Base-by-base conservation (phyloP, 2,329 filamentous ascomycete genomes). In the Aureobasidium sp. region DNA sequence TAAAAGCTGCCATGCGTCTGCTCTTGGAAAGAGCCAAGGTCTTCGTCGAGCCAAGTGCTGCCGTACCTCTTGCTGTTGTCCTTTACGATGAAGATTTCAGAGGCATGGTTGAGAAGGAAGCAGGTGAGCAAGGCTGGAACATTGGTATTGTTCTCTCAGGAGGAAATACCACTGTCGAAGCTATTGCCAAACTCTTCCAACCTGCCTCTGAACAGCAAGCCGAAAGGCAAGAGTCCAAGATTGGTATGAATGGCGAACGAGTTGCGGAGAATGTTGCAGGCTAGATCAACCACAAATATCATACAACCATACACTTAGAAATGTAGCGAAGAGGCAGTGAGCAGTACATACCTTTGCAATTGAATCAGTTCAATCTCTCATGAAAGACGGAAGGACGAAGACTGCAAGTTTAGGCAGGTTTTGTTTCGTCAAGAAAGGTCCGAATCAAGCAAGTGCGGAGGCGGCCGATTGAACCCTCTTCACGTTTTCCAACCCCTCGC, bases 1-100 rank as follows among this genome's bases (percentile, higher is more conserved):
- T 97, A 72, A 81, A 82, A 69, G 81, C 78, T 27, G 88, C 92
- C 13, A 82, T 96, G 82, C 77, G 82, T 64, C 74, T 97, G 64
- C 87, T 96, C 37, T 77, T 92, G 64, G 93, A 97, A 82, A 78
- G 92, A 62, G 85, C 94, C 81, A 97, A 97, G 83, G 77, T 96
- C 50, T 85, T 97, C 27, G 85, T 97, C 13, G 93, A 97, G 79
- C 93, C 93, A 27, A 92, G 88, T 74, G 85, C 89, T 0, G 91
- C 87, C 2, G 92, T 97, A n/a, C 84, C 85, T 1, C 73, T 97
- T 63, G 94, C 93, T 0, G 89, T 90, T 8, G 87, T 86, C 58
- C 76, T 97, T 66, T 97, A 85, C 66, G 88, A 96, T 72, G 90
- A 95, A 74, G 90, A 91, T 4, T 97, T 97, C 65, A 78, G 90